These are phyloP conservation scores for Oryza officinalis DNA, from an alignment of 176 grass and related monocot genomes.

Conservation along the genomic window DNA sequence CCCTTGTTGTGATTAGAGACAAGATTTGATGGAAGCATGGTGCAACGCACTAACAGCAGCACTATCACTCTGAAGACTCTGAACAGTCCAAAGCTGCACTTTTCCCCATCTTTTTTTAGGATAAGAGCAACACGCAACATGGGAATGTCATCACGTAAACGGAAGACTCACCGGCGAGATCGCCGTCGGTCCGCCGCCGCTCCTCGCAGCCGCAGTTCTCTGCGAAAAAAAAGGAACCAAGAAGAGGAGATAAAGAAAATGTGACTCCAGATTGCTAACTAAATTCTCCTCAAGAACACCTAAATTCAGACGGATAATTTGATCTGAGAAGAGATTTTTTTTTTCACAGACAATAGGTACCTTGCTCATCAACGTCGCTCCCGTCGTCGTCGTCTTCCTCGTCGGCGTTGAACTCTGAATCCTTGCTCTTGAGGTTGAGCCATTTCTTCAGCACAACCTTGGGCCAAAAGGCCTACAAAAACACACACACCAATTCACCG, in stretches of 20 bases:
- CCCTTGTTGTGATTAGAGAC: constrained; percentile 3
- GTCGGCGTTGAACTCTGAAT: constrained; percentile 68
- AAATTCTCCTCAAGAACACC: background rate
- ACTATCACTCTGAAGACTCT: background rate
- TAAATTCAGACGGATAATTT: background rate
- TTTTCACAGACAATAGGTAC: background rate
- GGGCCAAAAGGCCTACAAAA: constrained; percentile 67
- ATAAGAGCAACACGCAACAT: constrained; percentile 21
- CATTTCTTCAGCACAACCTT: constrained; percentile 90
- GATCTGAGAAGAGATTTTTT: background rate
- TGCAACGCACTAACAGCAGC: constrained; percentile 6
- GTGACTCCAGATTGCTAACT: background rate
- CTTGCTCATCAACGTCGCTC: constrained; percentile 47
- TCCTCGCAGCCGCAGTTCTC: constrained; percentile 41
- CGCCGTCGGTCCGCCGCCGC: background rate
- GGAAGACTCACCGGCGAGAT: constrained; percentile 27
- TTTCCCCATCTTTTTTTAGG: background rate
- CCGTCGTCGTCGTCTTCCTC: constrained; percentile 57
- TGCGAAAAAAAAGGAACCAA: background rate
- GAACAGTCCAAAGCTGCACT: constrained; percentile 27
- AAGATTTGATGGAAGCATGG: background rate
- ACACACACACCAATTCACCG: background rate
- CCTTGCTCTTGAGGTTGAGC: constrained; percentile 73
- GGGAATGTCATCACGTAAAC: background rate
- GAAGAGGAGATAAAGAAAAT: background rate